Evolutionary conservation across 116 monocot species (phyloP).

Genomic region (Phalaenopsis hybrid): DNA sequence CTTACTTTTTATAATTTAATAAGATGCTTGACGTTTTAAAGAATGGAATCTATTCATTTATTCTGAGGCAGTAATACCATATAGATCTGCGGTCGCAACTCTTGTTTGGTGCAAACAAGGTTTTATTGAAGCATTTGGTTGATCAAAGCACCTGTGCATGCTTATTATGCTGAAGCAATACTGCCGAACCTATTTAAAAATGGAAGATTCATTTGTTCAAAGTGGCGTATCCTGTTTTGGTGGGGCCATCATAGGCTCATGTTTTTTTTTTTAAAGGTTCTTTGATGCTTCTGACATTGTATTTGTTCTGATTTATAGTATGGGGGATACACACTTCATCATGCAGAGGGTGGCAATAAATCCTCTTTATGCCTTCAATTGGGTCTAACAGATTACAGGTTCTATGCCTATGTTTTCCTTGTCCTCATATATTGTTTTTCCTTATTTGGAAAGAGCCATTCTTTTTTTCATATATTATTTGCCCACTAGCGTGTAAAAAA

Average conservation of each 20-base stretch:
- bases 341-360: conserved; percentile 21
- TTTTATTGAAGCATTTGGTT: background rate
- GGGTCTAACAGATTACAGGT: conserved; percentile 98
- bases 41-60: too few species aligned
- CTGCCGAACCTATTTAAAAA: conserved; percentile 1
- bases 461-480: too few species aligned
- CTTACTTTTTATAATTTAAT: too few species aligned
- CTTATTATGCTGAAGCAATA: background rate
- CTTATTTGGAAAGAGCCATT: too few species aligned
- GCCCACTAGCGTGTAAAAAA: too few species aligned
- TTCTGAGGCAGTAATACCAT: too few species aligned
- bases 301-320: conserved; percentile 48
- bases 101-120: background rate
- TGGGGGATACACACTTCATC: conserved; percentile 43
- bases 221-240: background rate
- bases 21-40: too few species aligned
- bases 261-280: background rate
- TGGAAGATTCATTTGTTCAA: background rate
- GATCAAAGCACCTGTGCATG: background rate
- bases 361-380: conserved; percentile 69
- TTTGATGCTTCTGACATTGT: background rate
- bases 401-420: background rate
- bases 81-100: background rate
- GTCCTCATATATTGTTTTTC: background rate
- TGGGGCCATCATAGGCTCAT: background rate